Evolutionary conservation across 345 rosid genomes (phyloP).

Genomic region (Eucalyptus pumila): DNA sequence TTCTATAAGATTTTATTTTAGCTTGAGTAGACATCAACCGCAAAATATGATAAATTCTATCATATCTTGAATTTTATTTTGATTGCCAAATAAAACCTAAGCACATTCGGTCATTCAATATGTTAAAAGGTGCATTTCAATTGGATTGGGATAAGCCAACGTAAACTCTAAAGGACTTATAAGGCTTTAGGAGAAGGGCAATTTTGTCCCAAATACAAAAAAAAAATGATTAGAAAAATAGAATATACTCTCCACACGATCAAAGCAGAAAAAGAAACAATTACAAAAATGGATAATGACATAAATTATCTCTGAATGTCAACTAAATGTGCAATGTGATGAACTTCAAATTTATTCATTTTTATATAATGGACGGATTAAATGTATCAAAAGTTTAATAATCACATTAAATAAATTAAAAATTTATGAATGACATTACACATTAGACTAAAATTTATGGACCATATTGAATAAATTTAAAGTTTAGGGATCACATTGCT

Average conservation of each 20-base stretch:
- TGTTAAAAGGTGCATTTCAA: background rate
- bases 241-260: background rate
- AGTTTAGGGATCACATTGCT: rapidly evolving
- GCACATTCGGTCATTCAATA: rapidly evolving
- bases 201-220: too few relatives aligned
- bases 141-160: rapidly evolving
- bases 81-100: too few relatives aligned
- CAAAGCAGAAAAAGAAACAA: background rate
- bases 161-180: background rate
- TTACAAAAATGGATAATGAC: too few relatives aligned
- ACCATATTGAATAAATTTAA: too few relatives aligned
- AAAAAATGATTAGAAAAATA: background rate
- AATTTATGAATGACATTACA: rapidly evolving
- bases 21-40: rapidly evolving
- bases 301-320: rapidly evolving
- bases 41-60: rapidly evolving
- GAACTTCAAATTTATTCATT: rapidly evolving
- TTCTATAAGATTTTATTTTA: rapidly evolving
- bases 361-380: rapidly evolving
- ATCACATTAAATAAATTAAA: too few relatives aligned
- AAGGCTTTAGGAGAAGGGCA: background rate
- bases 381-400: too few relatives aligned
- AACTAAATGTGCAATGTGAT: too few relatives aligned
- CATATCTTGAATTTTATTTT: rapidly evolving
- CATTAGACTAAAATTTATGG: too few relatives aligned